Conservation (phyloP, 768 basidiomycete genomes). For the Sarcodon aspratus region DNA sequence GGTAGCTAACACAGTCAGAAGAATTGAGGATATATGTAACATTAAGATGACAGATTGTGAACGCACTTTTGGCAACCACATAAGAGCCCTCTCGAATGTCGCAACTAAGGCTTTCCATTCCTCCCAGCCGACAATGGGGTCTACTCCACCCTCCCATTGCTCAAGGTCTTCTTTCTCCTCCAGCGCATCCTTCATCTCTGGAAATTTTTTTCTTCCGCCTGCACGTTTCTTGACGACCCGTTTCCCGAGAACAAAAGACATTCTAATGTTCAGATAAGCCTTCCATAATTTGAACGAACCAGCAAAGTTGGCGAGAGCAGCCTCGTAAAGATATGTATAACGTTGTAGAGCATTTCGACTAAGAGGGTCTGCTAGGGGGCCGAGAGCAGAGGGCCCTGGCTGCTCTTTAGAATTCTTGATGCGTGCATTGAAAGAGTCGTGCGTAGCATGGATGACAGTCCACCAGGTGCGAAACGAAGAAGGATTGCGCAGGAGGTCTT, state of each 20-base stretch:
- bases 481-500: constrained; percentile 88
- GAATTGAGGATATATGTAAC: neutral
- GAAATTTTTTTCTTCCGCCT: constrained; percentile 85
- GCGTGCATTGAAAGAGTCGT: neutral
- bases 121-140: constrained; percentile 87
- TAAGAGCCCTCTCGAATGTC: constrained; percentile 83
- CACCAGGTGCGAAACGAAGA: constrained; percentile 91
- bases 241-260: constrained; percentile 79
- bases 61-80: constrained; percentile 87
- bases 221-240: constrained; percentile 60
- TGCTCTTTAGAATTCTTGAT: constrained; percentile 46
- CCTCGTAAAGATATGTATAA: constrained; percentile 87
- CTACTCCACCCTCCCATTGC: constrained; percentile 79
- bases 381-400: constrained; percentile 40
- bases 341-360: constrained; percentile 73
- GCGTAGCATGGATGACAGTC: constrained; percentile 50
- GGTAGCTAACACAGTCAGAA: constrained; percentile 51
- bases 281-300: constrained; percentile 95
- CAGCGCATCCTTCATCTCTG: constrained; percentile 81
- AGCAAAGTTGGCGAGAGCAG: constrained; percentile 80
- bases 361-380: constrained; percentile 64
- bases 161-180: constrained; percentile 73
- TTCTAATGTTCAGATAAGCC: constrained; percentile 75
- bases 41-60: constrained; percentile 1
- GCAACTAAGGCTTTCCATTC: constrained; percentile 91